A percentile compares a stretch with the other conserved stretches of the same genome.
Conservation (phyloP, 164 flowering plant genomes). For the Kingdonia uniflora region DNA sequence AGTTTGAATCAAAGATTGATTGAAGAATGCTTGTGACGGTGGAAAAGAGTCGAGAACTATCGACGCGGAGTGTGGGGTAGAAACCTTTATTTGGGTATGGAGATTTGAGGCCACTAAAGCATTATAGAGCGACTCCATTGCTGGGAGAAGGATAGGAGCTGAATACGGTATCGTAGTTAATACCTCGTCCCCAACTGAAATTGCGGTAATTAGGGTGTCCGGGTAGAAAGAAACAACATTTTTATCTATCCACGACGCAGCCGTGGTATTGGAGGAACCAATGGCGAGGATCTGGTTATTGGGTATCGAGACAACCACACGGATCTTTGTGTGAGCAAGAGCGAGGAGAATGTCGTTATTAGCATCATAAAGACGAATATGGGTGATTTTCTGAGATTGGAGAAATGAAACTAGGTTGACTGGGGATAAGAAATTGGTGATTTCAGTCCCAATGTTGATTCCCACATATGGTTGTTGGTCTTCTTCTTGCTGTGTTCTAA, state of each 20-base stretch:
- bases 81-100: constrained; percentile 54
- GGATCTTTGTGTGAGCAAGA: constrained; percentile 59
- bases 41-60: constrained; percentile 83
- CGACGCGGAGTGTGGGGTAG: constrained; percentile 84
- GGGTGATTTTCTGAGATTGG: constrained; percentile 57
- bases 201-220: constrained; percentile 52
- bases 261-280: constrained; percentile 80
- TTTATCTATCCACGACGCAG: constrained; percentile 70
- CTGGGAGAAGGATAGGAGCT: constrained; percentile 77
- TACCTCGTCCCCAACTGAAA: constrained; percentile 93
- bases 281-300: constrained; percentile 84
- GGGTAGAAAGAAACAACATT: constrained; percentile 74
- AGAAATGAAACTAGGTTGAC: constrained; percentile 60
- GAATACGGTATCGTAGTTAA: constrained; percentile 65
- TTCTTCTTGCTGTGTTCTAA: constrained; percentile 17
- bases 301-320: constrained; percentile 77
- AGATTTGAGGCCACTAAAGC: constrained; percentile 71
- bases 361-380: constrained; percentile 78
- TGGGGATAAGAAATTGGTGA: constrained; percentile 47
- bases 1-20: constrained; percentile 42
- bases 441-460: constrained; percentile 75
- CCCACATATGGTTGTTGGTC: constrained; percentile 60
- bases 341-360: constrained; percentile 57
- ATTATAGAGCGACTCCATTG: constrained; percentile 63
- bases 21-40: constrained; percentile 93